phyloP scores from a whole-genome alignment of 768 basidiomycete species.

The Suillus subluteus region DNA sequence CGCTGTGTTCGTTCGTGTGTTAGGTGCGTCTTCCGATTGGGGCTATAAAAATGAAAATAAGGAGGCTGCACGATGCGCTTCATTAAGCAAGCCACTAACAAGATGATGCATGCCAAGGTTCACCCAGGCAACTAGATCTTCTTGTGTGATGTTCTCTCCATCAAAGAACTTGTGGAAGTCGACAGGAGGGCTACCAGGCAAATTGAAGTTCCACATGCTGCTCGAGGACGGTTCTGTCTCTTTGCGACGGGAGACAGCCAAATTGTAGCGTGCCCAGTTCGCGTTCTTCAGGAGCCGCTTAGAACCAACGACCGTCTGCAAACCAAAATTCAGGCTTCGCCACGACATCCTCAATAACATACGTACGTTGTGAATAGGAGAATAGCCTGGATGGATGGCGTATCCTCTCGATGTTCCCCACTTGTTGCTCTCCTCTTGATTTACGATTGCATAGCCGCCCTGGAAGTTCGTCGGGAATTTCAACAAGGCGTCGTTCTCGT shows the following conservation, averaged over 20 bases:
- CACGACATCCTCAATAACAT: not conserved
- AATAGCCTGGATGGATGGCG: conserved; percentile 61
- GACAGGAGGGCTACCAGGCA: conserved; percentile 58
- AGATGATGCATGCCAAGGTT: conserved; percentile 72
- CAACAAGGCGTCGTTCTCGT: conserved; percentile 54
- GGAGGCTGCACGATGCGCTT: not conserved
- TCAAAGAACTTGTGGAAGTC: conserved; percentile 68
- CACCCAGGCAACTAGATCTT: conserved; percentile 69
- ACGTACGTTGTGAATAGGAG: conserved; percentile 53
- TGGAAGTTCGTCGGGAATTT: conserved; percentile 59
- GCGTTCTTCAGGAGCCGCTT: conserved; percentile 64
- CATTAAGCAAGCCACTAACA: conserved; percentile 29
- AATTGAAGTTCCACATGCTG: conserved; percentile 64
- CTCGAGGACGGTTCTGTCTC: conserved; percentile 64
- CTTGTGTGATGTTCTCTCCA: conserved; percentile 63
- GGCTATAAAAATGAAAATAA: conserved; percentile 38
- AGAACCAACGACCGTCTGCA: conserved; percentile 57
- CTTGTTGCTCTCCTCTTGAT: conserved; percentile 51
- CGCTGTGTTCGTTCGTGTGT: conserved; percentile 59
- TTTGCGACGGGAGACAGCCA: conserved; percentile 60
- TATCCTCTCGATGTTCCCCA: conserved; percentile 66
- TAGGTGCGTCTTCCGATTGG: conserved; percentile 66
- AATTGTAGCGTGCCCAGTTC: conserved; percentile 68
- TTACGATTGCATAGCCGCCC: conserved; percentile 60
- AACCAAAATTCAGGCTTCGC: conserved; percentile 5